Percentiles rank a stretch among this genome's conserved stretches.
These are phyloP conservation scores for Trypanosoma caninum DNA, from an alignment of 208 protist species.

Conservation along the genomic window DNA sequence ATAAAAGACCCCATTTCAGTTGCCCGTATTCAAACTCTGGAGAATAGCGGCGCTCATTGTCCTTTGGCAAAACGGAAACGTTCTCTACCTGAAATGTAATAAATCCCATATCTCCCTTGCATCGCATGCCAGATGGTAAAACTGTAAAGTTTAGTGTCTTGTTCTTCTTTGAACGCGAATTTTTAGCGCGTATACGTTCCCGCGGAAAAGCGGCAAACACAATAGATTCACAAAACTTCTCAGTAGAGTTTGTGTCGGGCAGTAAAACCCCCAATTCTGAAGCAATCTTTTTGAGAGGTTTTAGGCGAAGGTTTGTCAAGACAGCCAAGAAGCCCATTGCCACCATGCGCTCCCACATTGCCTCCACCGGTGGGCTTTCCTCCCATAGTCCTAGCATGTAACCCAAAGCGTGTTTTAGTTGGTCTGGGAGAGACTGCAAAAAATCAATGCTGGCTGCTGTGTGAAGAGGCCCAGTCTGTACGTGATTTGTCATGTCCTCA, in stretches of 20 bases:
- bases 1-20: slow-evolving; percentile 88
- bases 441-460: slow-evolving; percentile 83
- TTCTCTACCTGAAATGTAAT: slow-evolving; percentile 87
- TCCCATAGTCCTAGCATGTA: slow-evolving; percentile 71
- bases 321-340: slow-evolving; percentile 88
- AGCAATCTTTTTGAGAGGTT: slow-evolving; percentile 86
- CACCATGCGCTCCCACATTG: slow-evolving; percentile 91
- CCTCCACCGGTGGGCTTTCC: slow-evolving; percentile 71
- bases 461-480: slow-evolving; percentile 71
- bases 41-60: slow-evolving; percentile 88
- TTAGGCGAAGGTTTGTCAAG: slow-evolving; percentile 84
- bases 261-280: slow-evolving; percentile 67
- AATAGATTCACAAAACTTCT: slow-evolving; percentile 88
- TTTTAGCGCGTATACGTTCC: slow-evolving; percentile 69
- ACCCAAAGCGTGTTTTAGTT: slow-evolving; percentile 66
- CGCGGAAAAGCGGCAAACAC: slow-evolving; percentile 87
- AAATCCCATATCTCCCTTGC: slow-evolving; percentile 89
- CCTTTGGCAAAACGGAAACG: slow-evolving; percentile 81
- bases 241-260: slow-evolving; percentile 80
- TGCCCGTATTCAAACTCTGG: slow-evolving; percentile 84
- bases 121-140: slow-evolving; percentile 57
- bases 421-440: slow-evolving; percentile 78
- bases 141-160: slow-evolving; percentile 85
- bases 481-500: slow-evolving; percentile 79
- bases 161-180: slow-evolving; percentile 62